Percentiles rank a stretch among this genome's conserved stretches.
These are phyloP conservation scores for Hanseniaspora vineae DNA, from an alignment of 805 yeast species.

Conservation along the genomic window DNA sequence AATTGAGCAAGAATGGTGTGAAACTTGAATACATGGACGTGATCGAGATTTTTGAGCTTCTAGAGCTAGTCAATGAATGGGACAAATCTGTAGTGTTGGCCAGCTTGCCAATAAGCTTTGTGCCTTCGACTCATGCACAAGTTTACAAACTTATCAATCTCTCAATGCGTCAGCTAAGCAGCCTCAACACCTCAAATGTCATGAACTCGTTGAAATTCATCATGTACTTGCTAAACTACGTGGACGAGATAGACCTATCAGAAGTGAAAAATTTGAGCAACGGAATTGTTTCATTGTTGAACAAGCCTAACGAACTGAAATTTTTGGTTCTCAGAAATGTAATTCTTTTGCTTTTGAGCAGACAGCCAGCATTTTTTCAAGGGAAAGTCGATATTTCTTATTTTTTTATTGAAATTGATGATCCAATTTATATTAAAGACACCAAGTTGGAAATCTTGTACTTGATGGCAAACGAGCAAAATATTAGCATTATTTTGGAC, in stretches of 20 bases:
- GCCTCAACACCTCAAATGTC: slow-evolving; percentile 70
- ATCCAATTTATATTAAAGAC: slow-evolving; percentile 79
- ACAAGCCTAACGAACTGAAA: slow-evolving; percentile 73
- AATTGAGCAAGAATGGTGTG: too few species aligned
- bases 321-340: slow-evolving; percentile 73
- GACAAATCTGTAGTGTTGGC: slow-evolving; percentile 54
- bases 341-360: slow-evolving; percentile 55
- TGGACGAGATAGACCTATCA: slow-evolving; percentile 39
- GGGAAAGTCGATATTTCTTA: slow-evolving; percentile 49
- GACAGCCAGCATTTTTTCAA: slow-evolving; percentile 29
- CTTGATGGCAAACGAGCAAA: slow-evolving; percentile 54
- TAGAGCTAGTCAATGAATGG: slow-evolving; percentile 43
- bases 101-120: slow-evolving; percentile 45
- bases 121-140: slow-evolving; percentile 57
- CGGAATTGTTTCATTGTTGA: slow-evolving; percentile 52
- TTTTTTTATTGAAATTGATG: slow-evolving; percentile 74
- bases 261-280: slow-evolving; percentile 54
- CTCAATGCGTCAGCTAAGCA: slow-evolving; percentile 60
- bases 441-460: slow-evolving; percentile 82
- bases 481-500: slow-evolving; percentile 46
- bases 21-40: not conserved
- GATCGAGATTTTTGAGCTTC: not conserved
- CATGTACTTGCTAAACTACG: slow-evolving; percentile 61
- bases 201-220: slow-evolving; percentile 63
- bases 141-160: slow-evolving; percentile 54